Percentiles rank a stretch among this genome's conserved stretches.
Conservation (phyloP, 2,329 filamentous ascomycete genomes). For the Dothideomycetes sp. region DNA sequence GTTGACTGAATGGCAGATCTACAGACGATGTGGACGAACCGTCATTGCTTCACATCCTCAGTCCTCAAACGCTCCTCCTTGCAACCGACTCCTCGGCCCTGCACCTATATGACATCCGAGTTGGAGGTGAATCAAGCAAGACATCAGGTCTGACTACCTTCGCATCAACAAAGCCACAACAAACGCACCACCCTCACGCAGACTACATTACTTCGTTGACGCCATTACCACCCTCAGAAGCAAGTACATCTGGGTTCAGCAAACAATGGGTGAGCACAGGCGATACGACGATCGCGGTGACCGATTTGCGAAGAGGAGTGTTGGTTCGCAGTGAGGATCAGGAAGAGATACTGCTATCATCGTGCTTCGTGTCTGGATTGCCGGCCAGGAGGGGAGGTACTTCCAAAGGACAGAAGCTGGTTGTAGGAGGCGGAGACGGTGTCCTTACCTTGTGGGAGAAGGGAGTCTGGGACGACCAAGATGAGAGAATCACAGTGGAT, state of each 20-base stretch:
- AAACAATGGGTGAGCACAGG: slow-evolving; percentile 96
- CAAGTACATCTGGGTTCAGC: slow-evolving; percentile 76
- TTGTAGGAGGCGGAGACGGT: slow-evolving; percentile 69
- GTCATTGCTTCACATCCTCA: slow-evolving; percentile 70
- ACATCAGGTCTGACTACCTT: slow-evolving; percentile 27
- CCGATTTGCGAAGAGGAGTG: slow-evolving; percentile 77
- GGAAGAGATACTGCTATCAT: slow-evolving; percentile 83
- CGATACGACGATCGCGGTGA: slow-evolving; percentile 80
- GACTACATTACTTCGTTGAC: slow-evolving; percentile 88
- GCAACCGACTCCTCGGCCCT: slow-evolving; percentile 83
- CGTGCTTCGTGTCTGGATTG: slow-evolving; percentile 65
- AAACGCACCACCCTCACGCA: slow-evolving; percentile 76
- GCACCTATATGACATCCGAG: slow-evolving; percentile 74
- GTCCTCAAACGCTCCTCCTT: slow-evolving; percentile 77
- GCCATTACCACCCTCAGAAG: slow-evolving; percentile 65
- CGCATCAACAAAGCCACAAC: slow-evolving; percentile 52
- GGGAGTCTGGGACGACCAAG: slow-evolving; percentile 90
- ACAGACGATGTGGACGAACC: slow-evolving; percentile 54
- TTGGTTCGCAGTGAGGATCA: slow-evolving; percentile 87
- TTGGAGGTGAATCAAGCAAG: slow-evolving; percentile 6
- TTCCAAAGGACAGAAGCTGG: slow-evolving; percentile 61
- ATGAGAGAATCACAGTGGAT: slow-evolving; percentile 75
- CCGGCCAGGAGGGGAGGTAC: slow-evolving; percentile 50
- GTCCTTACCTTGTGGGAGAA: slow-evolving; percentile 89
- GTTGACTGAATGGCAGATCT: slow-evolving; percentile 25